These are phyloP conservation scores for Podaxis mareebaensis DNA, from an alignment of 768 basidiomycete genomes.

Conservation along the genomic window DNA sequence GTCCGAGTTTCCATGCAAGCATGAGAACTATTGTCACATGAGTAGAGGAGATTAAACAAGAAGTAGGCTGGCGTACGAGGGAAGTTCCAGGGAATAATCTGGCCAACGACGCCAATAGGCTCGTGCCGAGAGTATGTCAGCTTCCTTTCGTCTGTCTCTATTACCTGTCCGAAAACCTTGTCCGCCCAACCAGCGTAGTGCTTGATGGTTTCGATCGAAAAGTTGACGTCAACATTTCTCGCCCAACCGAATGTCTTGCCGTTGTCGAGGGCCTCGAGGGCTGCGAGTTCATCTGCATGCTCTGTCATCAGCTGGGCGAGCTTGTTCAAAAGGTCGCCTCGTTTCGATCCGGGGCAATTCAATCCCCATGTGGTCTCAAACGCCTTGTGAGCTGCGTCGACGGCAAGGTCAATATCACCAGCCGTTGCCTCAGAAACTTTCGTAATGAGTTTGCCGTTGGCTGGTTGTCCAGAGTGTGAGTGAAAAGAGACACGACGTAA, in stretches of 20 bases:
- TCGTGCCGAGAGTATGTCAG: slow-evolving; percentile 30
- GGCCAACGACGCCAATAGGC: slow-evolving; percentile 28
- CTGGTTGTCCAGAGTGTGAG: slow-evolving; percentile 27
- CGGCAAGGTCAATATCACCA: slow-evolving; percentile 78
- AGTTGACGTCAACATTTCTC: slow-evolving; percentile 47
- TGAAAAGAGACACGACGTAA: slow-evolving; percentile 8
- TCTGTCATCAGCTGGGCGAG: slow-evolving; percentile 32
- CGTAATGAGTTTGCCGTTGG: slow-evolving; percentile 63
- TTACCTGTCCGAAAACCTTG: slow-evolving; percentile 71
- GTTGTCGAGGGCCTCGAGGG: slow-evolving; percentile 69
- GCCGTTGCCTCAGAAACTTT: slow-evolving; percentile 56
- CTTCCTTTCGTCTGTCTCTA: slow-evolving; percentile 46
- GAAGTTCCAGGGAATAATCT: slow-evolving; percentile 53
- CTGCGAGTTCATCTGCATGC: slow-evolving; percentile 30
- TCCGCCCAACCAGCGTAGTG: slow-evolving; percentile 91
- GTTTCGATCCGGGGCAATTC: slow-evolving; percentile 44
- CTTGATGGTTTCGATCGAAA: slow-evolving; percentile 48
- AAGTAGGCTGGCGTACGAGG: slow-evolving; percentile 36
- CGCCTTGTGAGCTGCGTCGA: slow-evolving; percentile 57
- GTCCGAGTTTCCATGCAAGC: slow-evolving; percentile 76
- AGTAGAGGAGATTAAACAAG: neutral
- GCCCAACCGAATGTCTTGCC: slow-evolving; percentile 58
- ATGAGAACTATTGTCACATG: slow-evolving; percentile 46
- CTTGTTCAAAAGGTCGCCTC: slow-evolving; percentile 31
- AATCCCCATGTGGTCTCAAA: slow-evolving; percentile 68